phyloP scores from a whole-genome alignment of 2,329 filamentous ascomycete genomes.

The Hymenoscyphus infarciens region DNA sequence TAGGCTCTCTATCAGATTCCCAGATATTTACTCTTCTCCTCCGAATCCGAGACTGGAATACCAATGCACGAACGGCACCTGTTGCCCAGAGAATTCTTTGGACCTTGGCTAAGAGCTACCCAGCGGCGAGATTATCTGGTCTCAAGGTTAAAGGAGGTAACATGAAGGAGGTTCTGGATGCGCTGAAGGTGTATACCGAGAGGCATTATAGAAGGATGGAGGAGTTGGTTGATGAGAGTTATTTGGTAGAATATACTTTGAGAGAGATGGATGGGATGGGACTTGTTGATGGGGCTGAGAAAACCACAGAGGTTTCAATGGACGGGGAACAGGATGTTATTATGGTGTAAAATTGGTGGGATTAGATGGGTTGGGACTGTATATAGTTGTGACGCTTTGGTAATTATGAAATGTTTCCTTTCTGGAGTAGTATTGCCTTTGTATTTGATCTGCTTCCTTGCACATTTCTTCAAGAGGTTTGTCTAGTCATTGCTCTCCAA shows the following conservation, averaged over 20 bases:
- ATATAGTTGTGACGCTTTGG: background rate
- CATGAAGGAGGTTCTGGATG: constrained; percentile 80
- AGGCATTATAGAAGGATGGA: constrained; percentile 87
- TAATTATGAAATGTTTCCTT: background rate
- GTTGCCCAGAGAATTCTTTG: constrained; percentile 83
- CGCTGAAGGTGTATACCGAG: constrained; percentile 86
- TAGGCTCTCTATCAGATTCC: constrained; percentile 73
- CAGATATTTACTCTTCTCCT: constrained; percentile 82
- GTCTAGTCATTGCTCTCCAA: no score
- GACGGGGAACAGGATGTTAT: constrained; percentile 23
- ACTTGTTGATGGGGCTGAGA: constrained; percentile 19
- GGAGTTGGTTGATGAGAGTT: constrained; percentile 90
- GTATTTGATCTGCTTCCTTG: no score
- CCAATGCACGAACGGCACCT: constrained; percentile 80
- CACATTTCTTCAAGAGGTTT: no score
- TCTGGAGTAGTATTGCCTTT: background rate
- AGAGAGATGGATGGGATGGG: constrained; percentile 73
- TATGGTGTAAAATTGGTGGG: constrained; percentile 19
- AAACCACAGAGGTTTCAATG: constrained; percentile 14
- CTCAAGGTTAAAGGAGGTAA: constrained; percentile 61
- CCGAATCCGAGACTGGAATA: constrained; percentile 92
- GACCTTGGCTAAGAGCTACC: constrained; percentile 76
- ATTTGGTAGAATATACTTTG: constrained; percentile 88
- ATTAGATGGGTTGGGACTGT: background rate
- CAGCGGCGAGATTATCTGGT: constrained; percentile 70